Percentiles rank a stretch among this genome's conserved stretches.
Conservation (phyloP, 2,329 filamentous ascomycete genomes). For the Balansia obtecta region DNA sequence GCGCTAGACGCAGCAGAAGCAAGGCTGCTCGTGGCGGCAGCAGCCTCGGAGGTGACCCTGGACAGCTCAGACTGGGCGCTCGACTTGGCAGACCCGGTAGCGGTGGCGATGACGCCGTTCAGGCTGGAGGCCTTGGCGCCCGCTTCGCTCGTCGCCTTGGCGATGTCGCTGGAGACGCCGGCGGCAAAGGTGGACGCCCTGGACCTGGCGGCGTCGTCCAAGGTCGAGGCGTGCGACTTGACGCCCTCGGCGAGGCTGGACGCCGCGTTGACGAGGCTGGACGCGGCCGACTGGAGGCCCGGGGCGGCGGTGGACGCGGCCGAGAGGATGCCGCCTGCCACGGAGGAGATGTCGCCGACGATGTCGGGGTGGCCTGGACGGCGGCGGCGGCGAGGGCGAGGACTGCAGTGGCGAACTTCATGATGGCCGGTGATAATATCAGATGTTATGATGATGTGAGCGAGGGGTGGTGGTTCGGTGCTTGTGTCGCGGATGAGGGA, state of each 20-base stretch:
- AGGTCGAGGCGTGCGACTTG: background rate
- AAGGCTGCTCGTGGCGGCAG: constrained; percentile 9
- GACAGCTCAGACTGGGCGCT: constrained; percentile 13
- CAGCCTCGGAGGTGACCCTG: constrained; percentile 8
- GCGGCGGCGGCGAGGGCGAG: constrained; percentile 19
- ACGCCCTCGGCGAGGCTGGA: background rate
- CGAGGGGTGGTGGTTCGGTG: background rate
- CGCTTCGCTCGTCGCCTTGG: constrained; percentile 10
- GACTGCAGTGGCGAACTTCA: constrained; percentile 26
- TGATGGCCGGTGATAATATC: constrained; percentile 15
- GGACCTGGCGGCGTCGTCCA: constrained; percentile 2
- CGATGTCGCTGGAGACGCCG: constrained; percentile 7
- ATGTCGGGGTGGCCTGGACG: constrained; percentile 15
- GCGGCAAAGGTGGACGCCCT: constrained; percentile 3
- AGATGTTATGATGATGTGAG: no score
- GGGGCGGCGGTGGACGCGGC: constrained; percentile 4
- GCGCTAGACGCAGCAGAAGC: no score
- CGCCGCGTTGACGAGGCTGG: background rate
- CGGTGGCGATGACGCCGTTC: constrained; percentile 11
- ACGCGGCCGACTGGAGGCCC: background rate
- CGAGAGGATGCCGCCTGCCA: background rate
- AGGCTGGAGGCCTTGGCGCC: constrained; percentile 14
- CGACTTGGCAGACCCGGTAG: constrained; percentile 12
- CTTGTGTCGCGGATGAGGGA: background rate
- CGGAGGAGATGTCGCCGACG: constrained; percentile 1